Percentiles rank a stretch among this genome's conserved stretches.
These are phyloP conservation scores for Entomortierella parvispora DNA, from an alignment of 192 early-diverging fungal species.

Conservation along the genomic window DNA sequence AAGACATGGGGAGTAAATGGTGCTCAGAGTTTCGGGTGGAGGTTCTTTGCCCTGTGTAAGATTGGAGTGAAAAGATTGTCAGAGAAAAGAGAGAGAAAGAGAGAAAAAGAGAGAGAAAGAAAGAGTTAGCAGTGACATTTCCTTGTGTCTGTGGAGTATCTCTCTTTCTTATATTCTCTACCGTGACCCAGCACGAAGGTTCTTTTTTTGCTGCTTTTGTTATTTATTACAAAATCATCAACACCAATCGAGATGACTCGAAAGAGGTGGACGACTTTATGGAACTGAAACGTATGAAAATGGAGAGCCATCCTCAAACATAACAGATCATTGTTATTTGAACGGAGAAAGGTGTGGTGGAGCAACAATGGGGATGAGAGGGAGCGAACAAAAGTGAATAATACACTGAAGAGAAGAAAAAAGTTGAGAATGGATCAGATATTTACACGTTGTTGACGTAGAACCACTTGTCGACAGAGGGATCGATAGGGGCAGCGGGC, in stretches of 20 bases:
- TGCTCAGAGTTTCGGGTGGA: no score
- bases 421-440: no score
- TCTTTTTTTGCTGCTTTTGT: no score
- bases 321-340: no score
- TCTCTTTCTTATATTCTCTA: no score
- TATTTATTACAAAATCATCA: no score
- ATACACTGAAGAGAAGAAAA: background rate
- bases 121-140: background rate
- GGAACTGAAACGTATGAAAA: background rate
- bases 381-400: background rate
- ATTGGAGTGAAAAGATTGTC: background rate
- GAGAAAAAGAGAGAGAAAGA: background rate
- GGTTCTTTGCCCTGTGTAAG: constrained; percentile 1
- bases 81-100: background rate
- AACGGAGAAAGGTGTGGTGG: no score
- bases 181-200: no score
- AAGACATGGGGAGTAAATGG: no score
- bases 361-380: background rate
- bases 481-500: constrained; percentile 77
- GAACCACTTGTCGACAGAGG: constrained; percentile 63
- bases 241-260: background rate
- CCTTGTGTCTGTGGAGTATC: background rate
- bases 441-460: constrained; percentile 42
- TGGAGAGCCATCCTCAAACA: no score
- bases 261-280: background rate